Evolutionary conservation across 2,329 filamentous ascomycete species (phyloP).

Genomic region (Dryadomyces quercivorus): DNA sequence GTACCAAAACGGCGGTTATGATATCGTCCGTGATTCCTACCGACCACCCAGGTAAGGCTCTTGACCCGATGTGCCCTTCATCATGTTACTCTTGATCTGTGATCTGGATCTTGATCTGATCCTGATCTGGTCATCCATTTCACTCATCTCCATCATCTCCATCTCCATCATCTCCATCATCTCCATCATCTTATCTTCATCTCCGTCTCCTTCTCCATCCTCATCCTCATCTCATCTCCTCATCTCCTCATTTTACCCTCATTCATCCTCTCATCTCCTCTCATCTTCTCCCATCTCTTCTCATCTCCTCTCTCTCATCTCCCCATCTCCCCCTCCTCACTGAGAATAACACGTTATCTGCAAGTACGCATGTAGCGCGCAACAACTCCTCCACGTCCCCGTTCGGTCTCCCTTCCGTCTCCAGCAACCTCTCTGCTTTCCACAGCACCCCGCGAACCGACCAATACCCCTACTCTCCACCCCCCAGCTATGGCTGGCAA

Average conservation of each 20-base stretch:
- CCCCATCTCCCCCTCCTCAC: too few relatives aligned
- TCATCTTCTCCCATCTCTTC: background rate
- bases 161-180: background rate
- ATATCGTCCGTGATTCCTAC: slow-evolving; percentile 19
- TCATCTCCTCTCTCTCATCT: background rate
- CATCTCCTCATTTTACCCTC: background rate
- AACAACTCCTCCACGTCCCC: slow-evolving; percentile 17
- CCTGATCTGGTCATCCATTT: background rate
- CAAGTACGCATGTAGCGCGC: slow-evolving; percentile 32
- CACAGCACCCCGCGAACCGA: slow-evolving; percentile 15
- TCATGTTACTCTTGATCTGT: too few relatives aligned
- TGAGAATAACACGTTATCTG: slow-evolving; percentile 4
- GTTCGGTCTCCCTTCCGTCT: slow-evolving; percentile 6
- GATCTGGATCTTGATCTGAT: too few relatives aligned
- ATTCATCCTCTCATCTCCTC: background rate
- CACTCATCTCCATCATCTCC: background rate
- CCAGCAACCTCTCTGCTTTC: slow-evolving; percentile 27
- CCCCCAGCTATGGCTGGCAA: slow-evolving; percentile 10
- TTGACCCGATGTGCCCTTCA: background rate
- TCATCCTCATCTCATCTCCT: background rate
- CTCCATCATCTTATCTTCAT: background rate
- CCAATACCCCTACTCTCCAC: slow-evolving; percentile 10
- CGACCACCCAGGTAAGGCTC: slow-evolving; percentile 21
- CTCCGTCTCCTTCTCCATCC: background rate
- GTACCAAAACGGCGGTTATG: slow-evolving; percentile 19